Percentiles rank a stretch among this genome's conserved stretches.
Evolutionary conservation across 306 rosid genomes (phyloP).

Genomic region (Begonia masoniana): DNA sequence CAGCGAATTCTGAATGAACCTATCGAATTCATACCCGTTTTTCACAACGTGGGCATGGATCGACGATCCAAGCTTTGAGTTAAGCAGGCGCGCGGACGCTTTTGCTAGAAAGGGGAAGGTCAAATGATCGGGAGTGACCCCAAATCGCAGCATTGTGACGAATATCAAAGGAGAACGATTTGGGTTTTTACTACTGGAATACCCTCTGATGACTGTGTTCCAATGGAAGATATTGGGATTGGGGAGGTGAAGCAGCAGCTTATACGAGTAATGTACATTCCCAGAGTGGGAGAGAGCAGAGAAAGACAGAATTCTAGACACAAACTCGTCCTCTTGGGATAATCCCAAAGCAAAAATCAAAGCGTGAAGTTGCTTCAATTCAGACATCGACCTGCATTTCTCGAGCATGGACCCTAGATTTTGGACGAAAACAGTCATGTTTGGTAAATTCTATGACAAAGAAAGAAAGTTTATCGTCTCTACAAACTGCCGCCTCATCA

Average conservation of each 20-base stretch:
- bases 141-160: slow-evolving; percentile 39
- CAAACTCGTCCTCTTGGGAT: slow-evolving; percentile 27
- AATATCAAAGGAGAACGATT: slow-evolving; percentile 34
- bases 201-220: slow-evolving; percentile 58
- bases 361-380: slow-evolving; percentile 53
- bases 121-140: slow-evolving; percentile 46
- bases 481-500: not conserved
- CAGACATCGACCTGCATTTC: slow-evolving; percentile 47
- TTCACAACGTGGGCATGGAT: slow-evolving; percentile 48
- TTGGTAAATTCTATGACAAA: not conserved
- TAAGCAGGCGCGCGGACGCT: slow-evolving; percentile 49
- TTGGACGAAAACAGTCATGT: slow-evolving; percentile 15
- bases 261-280: slow-evolving; percentile 36
- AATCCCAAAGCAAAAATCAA: slow-evolving; percentile 37
- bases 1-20: slow-evolving; percentile 48
- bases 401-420: slow-evolving; percentile 23
- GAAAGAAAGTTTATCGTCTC: not conserved
- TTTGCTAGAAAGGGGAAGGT: slow-evolving; percentile 73
- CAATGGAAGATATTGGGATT: slow-evolving; percentile 40
- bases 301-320: slow-evolving; percentile 34
- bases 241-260: slow-evolving; percentile 36
- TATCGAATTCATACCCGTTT: slow-evolving; percentile 42
- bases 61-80: slow-evolving; percentile 35
- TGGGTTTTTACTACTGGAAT: slow-evolving; percentile 46
- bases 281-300: slow-evolving; percentile 38